Evolutionary conservation across 352 stramenopile genomes (phyloP), one percentile per base, ranked within the genome.

Genomic region (Blastocystis sp.): DNA sequence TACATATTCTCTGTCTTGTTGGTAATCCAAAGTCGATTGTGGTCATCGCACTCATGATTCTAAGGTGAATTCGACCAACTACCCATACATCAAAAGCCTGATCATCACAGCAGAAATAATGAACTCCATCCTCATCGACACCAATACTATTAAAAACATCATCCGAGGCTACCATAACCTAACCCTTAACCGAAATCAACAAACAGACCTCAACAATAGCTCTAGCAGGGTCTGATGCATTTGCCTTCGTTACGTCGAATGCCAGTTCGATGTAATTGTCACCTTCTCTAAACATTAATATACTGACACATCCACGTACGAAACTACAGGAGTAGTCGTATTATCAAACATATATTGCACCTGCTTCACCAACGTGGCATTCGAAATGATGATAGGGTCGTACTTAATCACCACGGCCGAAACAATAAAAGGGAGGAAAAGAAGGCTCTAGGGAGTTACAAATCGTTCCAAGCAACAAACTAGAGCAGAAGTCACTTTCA

Each of bases 291-390:
- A 21, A 19, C 24, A 24, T 81, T 12, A 66, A 27, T 1, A 2
- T 65, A 63, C 43, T 14, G 52, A n/a, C 12, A 27, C 43, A 81
- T 49, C 43, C 59, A 46, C 52, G 1, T 66, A 81, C 71, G 19
- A 32, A 24, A 51, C 27, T 19, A 39, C 63, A 14, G 77, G 77
- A 87, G 77, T 27, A 16, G 77, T 87, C 32, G 16, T 54, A 37
- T 87, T 87, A 87, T 87, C 77, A 74, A 77, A 87, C 77, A 87
- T 87, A 29, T 63, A 81, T 37, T 81, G 39, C 2, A 63, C 49
- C 29, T 81, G 71, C 39, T 61, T 63, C 9, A 81, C 39, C 39
- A 81, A 51, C 32, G 46, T 81, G 12, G 71, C 43, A 35, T 81
- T 81, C 32, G 61, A 21, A 21, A 63, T n/a, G 2, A 65, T 37